A percentile compares a stretch with the other conserved stretches of the same genome.
Evolutionary conservation across 2,329 filamentous ascomycete species (phyloP).

Genomic region (Trichocomaceae sp.): DNA sequence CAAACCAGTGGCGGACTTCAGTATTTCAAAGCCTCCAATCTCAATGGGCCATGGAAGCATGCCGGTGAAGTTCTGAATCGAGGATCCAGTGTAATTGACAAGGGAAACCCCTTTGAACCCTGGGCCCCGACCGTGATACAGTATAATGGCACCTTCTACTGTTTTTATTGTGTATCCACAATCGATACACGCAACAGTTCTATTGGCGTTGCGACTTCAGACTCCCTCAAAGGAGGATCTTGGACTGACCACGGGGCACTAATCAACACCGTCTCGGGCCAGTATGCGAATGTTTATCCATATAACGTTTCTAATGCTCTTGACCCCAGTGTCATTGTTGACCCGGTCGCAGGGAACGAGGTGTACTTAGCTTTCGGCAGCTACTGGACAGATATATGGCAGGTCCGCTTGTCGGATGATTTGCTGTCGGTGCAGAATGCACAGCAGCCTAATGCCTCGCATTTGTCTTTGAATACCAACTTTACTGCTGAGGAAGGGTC

Average conservation of each 20-base stretch:
- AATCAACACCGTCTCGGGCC: slow-evolving; percentile 28
- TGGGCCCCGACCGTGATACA: slow-evolving; percentile 57
- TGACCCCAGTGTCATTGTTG: slow-evolving; percentile 49
- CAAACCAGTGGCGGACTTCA: not conserved
- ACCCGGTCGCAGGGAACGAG: slow-evolving; percentile 18
- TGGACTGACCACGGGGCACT: slow-evolving; percentile 32
- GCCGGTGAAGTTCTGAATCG: slow-evolving; percentile 23
- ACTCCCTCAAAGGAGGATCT: slow-evolving; percentile 27
- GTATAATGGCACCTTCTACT: slow-evolving; percentile 53
- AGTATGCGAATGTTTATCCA: slow-evolving; percentile 20
- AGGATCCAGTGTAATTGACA: slow-evolving; percentile 27
- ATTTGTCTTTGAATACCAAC: slow-evolving; percentile 21
- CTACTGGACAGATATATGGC: slow-evolving; percentile 62
- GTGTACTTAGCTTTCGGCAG: slow-evolving; percentile 58
- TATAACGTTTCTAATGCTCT: slow-evolving; percentile 53
- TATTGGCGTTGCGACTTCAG: slow-evolving; percentile 53
- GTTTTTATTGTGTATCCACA: slow-evolving; percentile 59
- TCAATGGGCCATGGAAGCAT: slow-evolving; percentile 8
- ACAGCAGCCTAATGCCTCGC: slow-evolving; percentile 19
- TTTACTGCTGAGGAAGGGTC: slow-evolving; percentile 26
- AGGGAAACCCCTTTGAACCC: slow-evolving; percentile 26
- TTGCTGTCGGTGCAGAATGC: slow-evolving; percentile 20
- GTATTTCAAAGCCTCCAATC: slow-evolving; percentile 8
- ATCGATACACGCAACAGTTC: slow-evolving; percentile 57
- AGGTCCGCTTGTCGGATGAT: slow-evolving; percentile 44